Base-by-base conservation (phyloP, 352 stramenopile species). In the Phytophthora ramorum region DNA sequence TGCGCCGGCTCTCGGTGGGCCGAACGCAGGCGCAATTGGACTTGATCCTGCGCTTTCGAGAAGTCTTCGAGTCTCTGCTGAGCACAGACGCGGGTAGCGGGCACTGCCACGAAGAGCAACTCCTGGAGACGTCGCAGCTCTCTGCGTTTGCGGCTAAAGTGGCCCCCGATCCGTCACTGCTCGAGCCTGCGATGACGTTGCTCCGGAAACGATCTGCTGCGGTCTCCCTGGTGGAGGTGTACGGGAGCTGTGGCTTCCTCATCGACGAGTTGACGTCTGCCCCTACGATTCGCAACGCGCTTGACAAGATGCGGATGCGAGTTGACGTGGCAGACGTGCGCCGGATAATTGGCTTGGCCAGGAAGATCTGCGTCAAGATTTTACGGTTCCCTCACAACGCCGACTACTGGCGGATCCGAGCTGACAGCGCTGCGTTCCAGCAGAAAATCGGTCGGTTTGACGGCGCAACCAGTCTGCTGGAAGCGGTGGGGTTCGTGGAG, bases 311-410 rank as follows among this genome's bases (percentile, higher is more conserved):
- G 66, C 53, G 72, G 8, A 69, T 91, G 38, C 78, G 83, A 7
- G 60, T 79, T 0, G 82, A 92, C 3, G 56, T 78, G 4, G 53
- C 63, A 2, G 80, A 88, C 19, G 78, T 89, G 4, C 78, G 84
- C 12, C 71, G 82, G 0, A 78, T 92, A 12, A 76, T 92, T 19
- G 58, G 59, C 0, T 46, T 91, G 1, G 56, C 88, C 2, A 62
- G 78, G 3, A 90, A 73, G 38, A 64, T 92, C 7, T 91, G 81
- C 37, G 55, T 90, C 1, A 91, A 92, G 61, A 74, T 92, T 3
- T 55, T 92, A 26, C 76, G 81, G 4, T 92, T 88, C 46, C 84
- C 84, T 2, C 83, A 92, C 49, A 90, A 92, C 26, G 67, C 79
- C 2, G 81, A 90, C 28, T 92, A 92, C 51, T 92, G 84, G 84